Evolutionary conservation across 768 basidiomycete species (phyloP).

Genomic region (Vararia minispora): DNA sequence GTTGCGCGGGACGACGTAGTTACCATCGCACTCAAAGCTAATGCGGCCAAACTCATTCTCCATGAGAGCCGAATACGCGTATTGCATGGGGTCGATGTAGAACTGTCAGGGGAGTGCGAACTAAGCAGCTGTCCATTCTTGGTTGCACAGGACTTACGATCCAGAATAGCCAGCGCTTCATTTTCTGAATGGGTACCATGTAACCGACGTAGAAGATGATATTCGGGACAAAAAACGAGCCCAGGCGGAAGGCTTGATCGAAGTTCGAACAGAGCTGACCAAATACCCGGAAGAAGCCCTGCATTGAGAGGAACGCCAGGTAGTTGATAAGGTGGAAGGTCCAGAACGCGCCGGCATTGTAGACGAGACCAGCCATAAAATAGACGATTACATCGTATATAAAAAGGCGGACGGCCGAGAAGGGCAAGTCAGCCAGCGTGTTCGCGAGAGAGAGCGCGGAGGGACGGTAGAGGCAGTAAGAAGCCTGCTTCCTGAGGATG

Average conservation of each 20-base stretch:
- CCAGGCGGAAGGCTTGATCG: conserved; percentile 38
- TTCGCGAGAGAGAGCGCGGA: conserved; percentile 56
- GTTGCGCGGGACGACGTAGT: conserved; percentile 56
- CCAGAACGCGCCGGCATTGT: conserved; percentile 34
- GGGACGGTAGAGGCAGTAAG: conserved; percentile 56
- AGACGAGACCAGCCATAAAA: conserved; percentile 47
- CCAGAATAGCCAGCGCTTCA: conserved; percentile 87
- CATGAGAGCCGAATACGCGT: conserved; percentile 65
- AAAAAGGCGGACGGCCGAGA: conserved; percentile 47
- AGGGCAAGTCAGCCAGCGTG: conserved; percentile 57
- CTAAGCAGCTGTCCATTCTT: not conserved
- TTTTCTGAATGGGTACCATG: conserved; percentile 51
- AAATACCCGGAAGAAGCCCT: conserved; percentile 75
- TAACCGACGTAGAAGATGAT: conserved; percentile 67
- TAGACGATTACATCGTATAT: conserved; percentile 59
- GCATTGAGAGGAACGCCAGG: conserved; percentile 58
- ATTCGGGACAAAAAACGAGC: conserved; percentile 44
- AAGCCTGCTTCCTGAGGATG: conserved; percentile 56
- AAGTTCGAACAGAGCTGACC: conserved; percentile 47
- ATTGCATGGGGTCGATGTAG: conserved; percentile 57
- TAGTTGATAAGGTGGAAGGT: conserved; percentile 61
- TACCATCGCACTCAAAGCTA: conserved; percentile 57
- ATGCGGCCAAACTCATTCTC: conserved; percentile 79
- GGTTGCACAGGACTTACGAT: conserved; percentile 35
- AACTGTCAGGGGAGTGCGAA: conserved; percentile 31